Percentiles rank a stretch among this genome's conserved stretches.
These are phyloP conservation scores for Nicotiana noctiflora DNA, from an alignment of 257 asterid species.

Conservation along the genomic window DNA sequence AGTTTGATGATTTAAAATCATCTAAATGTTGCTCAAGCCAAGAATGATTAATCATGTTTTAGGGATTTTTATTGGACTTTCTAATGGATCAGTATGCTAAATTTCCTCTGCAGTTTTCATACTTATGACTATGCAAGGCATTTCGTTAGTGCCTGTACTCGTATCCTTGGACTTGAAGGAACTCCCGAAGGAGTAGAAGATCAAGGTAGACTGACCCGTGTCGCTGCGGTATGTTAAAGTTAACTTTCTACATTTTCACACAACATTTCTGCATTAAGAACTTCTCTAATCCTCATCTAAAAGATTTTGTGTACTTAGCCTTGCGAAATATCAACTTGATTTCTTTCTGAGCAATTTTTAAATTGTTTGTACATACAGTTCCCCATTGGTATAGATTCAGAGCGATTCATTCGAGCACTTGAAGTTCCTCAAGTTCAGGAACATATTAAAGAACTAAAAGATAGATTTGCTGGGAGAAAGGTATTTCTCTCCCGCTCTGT, in stretches of 20 bases:
- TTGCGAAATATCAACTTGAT: background rate
- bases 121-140: slow-evolving; percentile 95
- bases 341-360: slow-evolving; percentile 7
- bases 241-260: slow-evolving; percentile 6
- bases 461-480: slow-evolving; percentile 84
- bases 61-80: slow-evolving; percentile 4
- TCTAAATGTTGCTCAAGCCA: background rate
- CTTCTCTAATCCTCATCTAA: slow-evolving; percentile 3
- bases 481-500: slow-evolving; percentile 29
- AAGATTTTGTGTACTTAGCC: slow-evolving; percentile 7
- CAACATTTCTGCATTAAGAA: background rate
- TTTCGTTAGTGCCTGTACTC: slow-evolving; percentile 92
- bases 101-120: slow-evolving; percentile 64
- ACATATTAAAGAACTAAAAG: slow-evolving; percentile 56
- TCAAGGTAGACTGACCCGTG: slow-evolving; percentile 95
- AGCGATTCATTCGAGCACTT: slow-evolving; percentile 77
- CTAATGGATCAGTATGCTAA: slow-evolving; percentile 18
- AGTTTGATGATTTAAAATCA: background rate
- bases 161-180: slow-evolving; percentile 95
- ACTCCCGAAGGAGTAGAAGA: slow-evolving; percentile 97
- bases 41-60: slow-evolving; percentile 1
- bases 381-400: slow-evolving; percentile 93
- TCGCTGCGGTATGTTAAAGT: slow-evolving; percentile 70
- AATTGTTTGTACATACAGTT: slow-evolving; percentile 41
- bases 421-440: slow-evolving; percentile 53